A percentile compares a stretch with the other conserved stretches of the same genome.
These are phyloP conservation scores for Aphanomyces astaci DNA, from an alignment of 352 stramenopile species.

Conservation along the genomic window DNA sequence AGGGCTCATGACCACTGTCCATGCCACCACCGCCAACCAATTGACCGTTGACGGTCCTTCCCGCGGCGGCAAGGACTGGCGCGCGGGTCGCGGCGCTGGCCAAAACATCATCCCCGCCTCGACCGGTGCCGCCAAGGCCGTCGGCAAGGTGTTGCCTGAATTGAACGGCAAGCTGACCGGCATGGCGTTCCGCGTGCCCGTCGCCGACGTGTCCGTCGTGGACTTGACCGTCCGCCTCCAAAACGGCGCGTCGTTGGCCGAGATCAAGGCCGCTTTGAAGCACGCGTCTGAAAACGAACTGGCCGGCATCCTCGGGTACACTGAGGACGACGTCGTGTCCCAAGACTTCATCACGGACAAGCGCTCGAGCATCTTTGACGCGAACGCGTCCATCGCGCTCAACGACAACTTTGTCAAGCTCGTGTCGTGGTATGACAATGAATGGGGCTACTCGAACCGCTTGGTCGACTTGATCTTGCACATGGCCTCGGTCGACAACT, in stretches of 20 bases:
- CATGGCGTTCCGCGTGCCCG: conserved; percentile 94
- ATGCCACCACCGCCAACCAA: conserved; percentile 76
- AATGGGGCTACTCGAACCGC: conserved; percentile 90
- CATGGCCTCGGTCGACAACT: conserved; percentile 40
- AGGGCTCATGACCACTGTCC: conserved; percentile 44
- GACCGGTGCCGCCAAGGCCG: conserved; percentile 55
- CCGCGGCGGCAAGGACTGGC: conserved; percentile 90
- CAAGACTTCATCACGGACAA: conserved; percentile 24
- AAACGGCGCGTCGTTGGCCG: conserved; percentile 84
- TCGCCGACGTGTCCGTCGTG: conserved; percentile 91
- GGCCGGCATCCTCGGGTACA: conserved; percentile 85
- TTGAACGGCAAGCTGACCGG: conserved; percentile 91
- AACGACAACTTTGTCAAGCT: conserved; percentile 93
- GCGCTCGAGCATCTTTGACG: conserved; percentile 24
- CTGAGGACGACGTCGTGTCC: conserved; percentile 27
- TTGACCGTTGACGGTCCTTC: conserved; percentile 92
- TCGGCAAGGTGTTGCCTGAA: conserved; percentile 36
- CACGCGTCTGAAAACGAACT: conserved; percentile 75
- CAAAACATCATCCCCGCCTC: conserved; percentile 90
- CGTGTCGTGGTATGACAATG: conserved; percentile 94
- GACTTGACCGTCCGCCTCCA: conserved; percentile 86
- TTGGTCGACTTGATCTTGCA: conserved; percentile 58
- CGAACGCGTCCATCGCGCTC: conserved; percentile 86
- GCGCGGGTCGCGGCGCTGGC: conserved; percentile 84
- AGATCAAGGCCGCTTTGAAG: conserved; percentile 89